Base-by-base conservation (phyloP, 208 protist species). In the Naegleria fowleri region DNA sequence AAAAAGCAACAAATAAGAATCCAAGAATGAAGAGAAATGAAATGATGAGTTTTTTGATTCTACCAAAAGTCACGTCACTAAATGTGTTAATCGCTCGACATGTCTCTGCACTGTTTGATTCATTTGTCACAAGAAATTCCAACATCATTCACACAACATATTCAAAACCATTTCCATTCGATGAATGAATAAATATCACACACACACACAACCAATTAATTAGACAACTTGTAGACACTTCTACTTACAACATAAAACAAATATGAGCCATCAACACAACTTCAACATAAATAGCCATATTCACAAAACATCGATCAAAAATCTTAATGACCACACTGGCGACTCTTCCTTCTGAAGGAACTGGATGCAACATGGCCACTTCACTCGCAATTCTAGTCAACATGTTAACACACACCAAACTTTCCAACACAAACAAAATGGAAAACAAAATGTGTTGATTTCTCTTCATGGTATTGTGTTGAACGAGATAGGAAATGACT, bases 181-280 rank as follows among this genome's bases (percentile, higher is more conserved):
- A n/a, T n/a, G n/a, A n/a, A n/a, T n/a, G n/a, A n/a, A n/a, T n/a
- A n/a, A n/a, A n/a, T n/a, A n/a, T n/a, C n/a, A n/a, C n/a, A n/a
- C n/a, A n/a, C n/a, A n/a, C n/a, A n/a, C n/a, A n/a, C n/a, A n/a
- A n/a, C n/a, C n/a, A n/a, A n/a, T n/a, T n/a, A n/a, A n/a, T n/a
- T n/a, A n/a, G n/a, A n/a, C n/a, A n/a, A n/a, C n/a, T n/a, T n/a
- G n/a, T n/a, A n/a, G n/a, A n/a, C n/a, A 48, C 43, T 48, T 9
- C 43, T 48, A 79, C 67, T 79, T 79, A 79, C 67, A 79, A 79
- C 29, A 79, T 36, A 33, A 36, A 79, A 79, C 67, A 79, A 79
- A 79, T 79, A 79, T 36, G 29, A 79, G 67, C 67, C 67, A 79
- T 79, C 16, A 79, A 29, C 16, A 29, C 16, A 36, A 79, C 29